phyloP scores from a whole-genome alignment of 805 yeast genomes.

The Kurtzmaniella cleridarum region DNA sequence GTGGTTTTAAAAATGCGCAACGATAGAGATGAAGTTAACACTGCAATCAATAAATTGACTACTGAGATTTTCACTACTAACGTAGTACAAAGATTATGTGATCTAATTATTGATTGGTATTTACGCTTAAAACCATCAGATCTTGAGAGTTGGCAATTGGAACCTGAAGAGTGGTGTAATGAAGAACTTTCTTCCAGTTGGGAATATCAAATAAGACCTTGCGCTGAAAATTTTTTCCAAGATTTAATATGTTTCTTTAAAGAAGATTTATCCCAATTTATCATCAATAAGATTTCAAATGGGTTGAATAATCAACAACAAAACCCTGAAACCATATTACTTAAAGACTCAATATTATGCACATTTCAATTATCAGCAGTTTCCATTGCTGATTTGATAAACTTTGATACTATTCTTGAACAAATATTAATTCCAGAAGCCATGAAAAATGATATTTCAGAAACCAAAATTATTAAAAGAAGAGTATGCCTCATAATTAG shows the following conservation, averaged over 20 bases:
- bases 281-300: slow-evolving; percentile 54
- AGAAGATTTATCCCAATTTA: slow-evolving; percentile 45
- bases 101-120: slow-evolving; percentile 67
- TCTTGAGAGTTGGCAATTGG: slow-evolving; percentile 73
- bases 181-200: slow-evolving; percentile 73
- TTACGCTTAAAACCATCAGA: slow-evolving; percentile 70
- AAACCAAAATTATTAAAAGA: slow-evolving; percentile 63
- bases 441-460: slow-evolving; percentile 36
- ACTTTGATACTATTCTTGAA: slow-evolving; percentile 59
- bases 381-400: slow-evolving; percentile 58
- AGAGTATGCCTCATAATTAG: slow-evolving; percentile 70
- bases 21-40: slow-evolving; percentile 58
- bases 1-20: slow-evolving; percentile 56
- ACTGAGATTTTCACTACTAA: slow-evolving; percentile 54
- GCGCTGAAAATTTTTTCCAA: slow-evolving; percentile 81
- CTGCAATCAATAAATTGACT: slow-evolving; percentile 49
- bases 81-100: slow-evolving; percentile 54
- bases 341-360: slow-evolving; percentile 74
- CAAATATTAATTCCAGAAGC: slow-evolving; percentile 68
- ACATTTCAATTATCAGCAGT: slow-evolving; percentile 76
- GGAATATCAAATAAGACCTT: slow-evolving; percentile 80
- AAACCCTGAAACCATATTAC: slow-evolving; percentile 41
- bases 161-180: slow-evolving; percentile 91
- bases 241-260: slow-evolving; percentile 65
- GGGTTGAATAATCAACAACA: slow-evolving; percentile 22